Conservation (phyloP, 768 basidiomycete species). For the Phlebiopsis flavidoalba region DNA sequence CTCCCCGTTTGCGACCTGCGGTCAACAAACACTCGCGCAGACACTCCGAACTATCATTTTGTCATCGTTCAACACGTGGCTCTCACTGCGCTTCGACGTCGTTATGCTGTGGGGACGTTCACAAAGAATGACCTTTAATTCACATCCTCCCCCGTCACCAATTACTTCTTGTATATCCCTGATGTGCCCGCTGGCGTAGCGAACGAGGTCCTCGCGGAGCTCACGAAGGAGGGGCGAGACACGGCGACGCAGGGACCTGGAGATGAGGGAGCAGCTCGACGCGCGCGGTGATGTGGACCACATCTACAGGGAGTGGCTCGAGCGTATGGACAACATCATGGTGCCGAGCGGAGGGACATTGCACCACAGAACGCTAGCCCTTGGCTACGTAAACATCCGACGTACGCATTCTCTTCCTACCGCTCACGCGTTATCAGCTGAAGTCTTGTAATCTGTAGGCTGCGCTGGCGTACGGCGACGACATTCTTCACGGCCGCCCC, state of each 20-base stretch:
- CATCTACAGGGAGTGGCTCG: conserved; percentile 52
- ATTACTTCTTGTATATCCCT: conserved; percentile 59
- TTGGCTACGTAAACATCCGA: conserved; percentile 79
- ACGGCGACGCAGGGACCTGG: conserved; percentile 28
- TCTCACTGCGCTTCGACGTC: conserved; percentile 62
- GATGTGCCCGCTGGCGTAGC: conserved; percentile 48
- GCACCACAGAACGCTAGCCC: conserved; percentile 49
- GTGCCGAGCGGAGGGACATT: conserved; percentile 35
- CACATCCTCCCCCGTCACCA: conserved; percentile 64
- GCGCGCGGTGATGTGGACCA: conserved; percentile 38
- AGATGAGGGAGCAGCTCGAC: conserved; percentile 32
- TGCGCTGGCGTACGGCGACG: conserved; percentile 78
- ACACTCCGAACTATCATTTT: conserved; percentile 59
- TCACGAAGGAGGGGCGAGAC: conserved; percentile 46
- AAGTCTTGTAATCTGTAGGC: conserved; percentile 33
- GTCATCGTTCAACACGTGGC: conserved; percentile 60
- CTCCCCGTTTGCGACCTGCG: conserved; percentile 49
- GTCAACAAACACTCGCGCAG: conserved; percentile 60
- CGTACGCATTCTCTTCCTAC: conserved; percentile 32
- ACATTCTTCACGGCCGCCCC: conserved; percentile 56
- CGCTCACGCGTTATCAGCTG: not conserved
- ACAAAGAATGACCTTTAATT: conserved; percentile 81
- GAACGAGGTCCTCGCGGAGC: conserved; percentile 42
- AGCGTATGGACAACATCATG: conserved; percentile 43
- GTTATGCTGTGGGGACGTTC: conserved; percentile 66